Percentiles rank a stretch among this genome's conserved stretches.
Evolutionary conservation across 495 filamentous ascomycete species (phyloP).

Genomic region (Bacidia gigantensis): DNA sequence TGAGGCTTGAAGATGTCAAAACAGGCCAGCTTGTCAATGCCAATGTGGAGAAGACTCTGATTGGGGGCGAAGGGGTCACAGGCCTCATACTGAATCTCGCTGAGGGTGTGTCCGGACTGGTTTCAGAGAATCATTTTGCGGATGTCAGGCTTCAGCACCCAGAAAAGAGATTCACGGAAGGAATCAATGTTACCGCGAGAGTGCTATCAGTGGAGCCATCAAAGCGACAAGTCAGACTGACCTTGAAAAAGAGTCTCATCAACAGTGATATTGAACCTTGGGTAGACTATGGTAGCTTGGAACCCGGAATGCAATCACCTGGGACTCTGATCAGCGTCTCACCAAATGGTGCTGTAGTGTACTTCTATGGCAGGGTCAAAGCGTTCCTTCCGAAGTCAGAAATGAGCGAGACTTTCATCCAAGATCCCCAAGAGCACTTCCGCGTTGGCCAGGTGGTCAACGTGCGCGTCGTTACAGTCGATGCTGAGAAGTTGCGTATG

Average conservation of each 20-base stretch:
- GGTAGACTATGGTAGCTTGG: slow-evolving; percentile 57
- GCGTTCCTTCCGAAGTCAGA: slow-evolving; percentile 85
- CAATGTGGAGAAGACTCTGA: slow-evolving; percentile 68
- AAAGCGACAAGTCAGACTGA: slow-evolving; percentile 71
- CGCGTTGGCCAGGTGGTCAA: slow-evolving; percentile 78
- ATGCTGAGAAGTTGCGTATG: slow-evolving; percentile 53
- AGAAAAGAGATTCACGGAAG: slow-evolving; percentile 89
- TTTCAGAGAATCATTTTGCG: slow-evolving; percentile 75
- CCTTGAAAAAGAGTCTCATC: slow-evolving; percentile 84
- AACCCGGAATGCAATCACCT: slow-evolving; percentile 55
- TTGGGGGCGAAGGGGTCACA: slow-evolving; percentile 56
- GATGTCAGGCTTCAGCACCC: slow-evolving; percentile 81
- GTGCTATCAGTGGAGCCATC: slow-evolving; percentile 67
- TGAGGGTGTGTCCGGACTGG: slow-evolving; percentile 74
- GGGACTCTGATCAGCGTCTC: slow-evolving; percentile 77
- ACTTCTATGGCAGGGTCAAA: slow-evolving; percentile 73
- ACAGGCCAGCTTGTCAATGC: slow-evolving; percentile 73
- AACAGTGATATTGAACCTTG: slow-evolving; percentile 69
- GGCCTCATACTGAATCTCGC: slow-evolving; percentile 71
- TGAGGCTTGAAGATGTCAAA: slow-evolving; percentile 76
- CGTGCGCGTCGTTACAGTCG: slow-evolving; percentile 67
- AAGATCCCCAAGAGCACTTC: slow-evolving; percentile 81
- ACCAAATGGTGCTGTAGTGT: slow-evolving; percentile 68
- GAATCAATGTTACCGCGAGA: slow-evolving; percentile 64
- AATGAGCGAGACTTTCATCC: slow-evolving; percentile 94